A percentile compares a stretch with the other conserved stretches of the same genome.
These are phyloP conservation scores for Salvia sclarea DNA, from an alignment of 305 asterid species.

Conservation along the genomic window DNA sequence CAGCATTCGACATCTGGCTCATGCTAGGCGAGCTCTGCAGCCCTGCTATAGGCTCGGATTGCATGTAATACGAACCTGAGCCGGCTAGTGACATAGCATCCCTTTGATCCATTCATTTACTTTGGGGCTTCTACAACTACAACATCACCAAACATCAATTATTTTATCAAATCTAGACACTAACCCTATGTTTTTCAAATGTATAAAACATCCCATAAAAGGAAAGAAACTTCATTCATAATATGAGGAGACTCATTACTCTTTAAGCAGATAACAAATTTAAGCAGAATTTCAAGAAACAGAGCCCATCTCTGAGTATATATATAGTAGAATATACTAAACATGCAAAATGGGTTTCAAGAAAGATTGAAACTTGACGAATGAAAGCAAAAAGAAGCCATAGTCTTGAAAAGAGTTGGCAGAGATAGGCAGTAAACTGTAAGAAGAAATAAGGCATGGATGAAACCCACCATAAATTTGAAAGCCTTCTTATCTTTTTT, in stretches of 20 bases:
- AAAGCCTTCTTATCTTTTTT: conserved; percentile 34
- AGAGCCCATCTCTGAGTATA: conserved; percentile 20
- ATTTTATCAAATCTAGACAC: conserved; percentile 19
- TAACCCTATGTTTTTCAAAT: too few species aligned
- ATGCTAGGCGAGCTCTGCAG: conserved; percentile 57
- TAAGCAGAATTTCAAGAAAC: conserved; percentile 21
- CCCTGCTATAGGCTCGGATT: conserved; percentile 50
- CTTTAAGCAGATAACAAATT: conserved; percentile 9
- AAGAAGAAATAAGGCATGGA: conserved; percentile 33
- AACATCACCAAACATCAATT: conserved; percentile 20
- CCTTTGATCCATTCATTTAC: conserved; percentile 76
- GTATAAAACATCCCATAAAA: too few species aligned
- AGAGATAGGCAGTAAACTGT: not conserved
- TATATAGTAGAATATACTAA: not conserved
- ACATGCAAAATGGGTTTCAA: conserved; percentile 34
- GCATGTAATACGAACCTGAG: conserved; percentile 61
- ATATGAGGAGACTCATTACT: too few species aligned
- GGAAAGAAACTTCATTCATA: too few species aligned
- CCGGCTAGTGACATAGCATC: conserved; percentile 60
- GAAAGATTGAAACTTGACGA: conserved; percentile 37
- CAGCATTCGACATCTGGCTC: conserved; percentile 50
- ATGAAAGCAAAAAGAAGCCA: too few species aligned
- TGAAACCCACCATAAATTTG: conserved; percentile 43
- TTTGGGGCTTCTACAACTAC: conserved; percentile 30
- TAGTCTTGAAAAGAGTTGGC: too few species aligned